Percentiles rank a stretch among this genome's conserved stretches.
These are phyloP conservation scores for Cryptococcus hybrid DNA, from an alignment of 1,284 basidiomycete species.

Conservation along the genomic window DNA sequence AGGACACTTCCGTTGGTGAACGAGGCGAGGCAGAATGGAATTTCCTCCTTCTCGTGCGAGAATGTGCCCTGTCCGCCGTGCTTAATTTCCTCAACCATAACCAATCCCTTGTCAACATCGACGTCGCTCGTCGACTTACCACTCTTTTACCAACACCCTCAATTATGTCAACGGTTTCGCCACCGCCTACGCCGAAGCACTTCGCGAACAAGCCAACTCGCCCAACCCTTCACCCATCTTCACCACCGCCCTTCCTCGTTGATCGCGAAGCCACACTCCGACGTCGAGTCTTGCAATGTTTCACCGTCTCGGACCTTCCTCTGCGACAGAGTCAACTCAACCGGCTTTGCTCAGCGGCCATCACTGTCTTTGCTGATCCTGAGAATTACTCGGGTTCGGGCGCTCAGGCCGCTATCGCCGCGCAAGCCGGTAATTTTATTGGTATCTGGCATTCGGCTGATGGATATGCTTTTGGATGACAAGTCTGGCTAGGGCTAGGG, in stretches of 20 bases:
- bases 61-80: slow-evolving; percentile 85
- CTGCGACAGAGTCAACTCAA: slow-evolving; percentile 79
- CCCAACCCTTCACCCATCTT: slow-evolving; percentile 47
- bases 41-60: slow-evolving; percentile 87
- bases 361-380: slow-evolving; percentile 82
- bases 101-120: slow-evolving; percentile 75
- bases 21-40: slow-evolving; percentile 79
- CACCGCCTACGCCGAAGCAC: slow-evolving; percentile 49
- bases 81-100: slow-evolving; percentile 85
- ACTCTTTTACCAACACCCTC: slow-evolving; percentile 86
- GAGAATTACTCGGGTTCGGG: slow-evolving; percentile 66
- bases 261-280: slow-evolving; percentile 81
- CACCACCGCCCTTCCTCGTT: slow-evolving; percentile 63
- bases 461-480: slow-evolving; percentile 92
- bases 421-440: slow-evolving; percentile 79
- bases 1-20: slow-evolving; percentile 67
- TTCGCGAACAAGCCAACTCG: slow-evolving; percentile 47
- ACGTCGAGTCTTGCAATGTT: slow-evolving; percentile 85
- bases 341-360: slow-evolving; percentile 70
- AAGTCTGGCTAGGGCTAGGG: slow-evolving; percentile 55
- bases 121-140: slow-evolving; percentile 82
- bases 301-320: slow-evolving; percentile 74
- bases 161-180: slow-evolving; percentile 70
- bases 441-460: slow-evolving; percentile 84
- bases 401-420: slow-evolving; percentile 88